phyloP scores from a whole-genome alignment of 192 early-diverging fungal species.

The Coemansia sp. region DNA sequence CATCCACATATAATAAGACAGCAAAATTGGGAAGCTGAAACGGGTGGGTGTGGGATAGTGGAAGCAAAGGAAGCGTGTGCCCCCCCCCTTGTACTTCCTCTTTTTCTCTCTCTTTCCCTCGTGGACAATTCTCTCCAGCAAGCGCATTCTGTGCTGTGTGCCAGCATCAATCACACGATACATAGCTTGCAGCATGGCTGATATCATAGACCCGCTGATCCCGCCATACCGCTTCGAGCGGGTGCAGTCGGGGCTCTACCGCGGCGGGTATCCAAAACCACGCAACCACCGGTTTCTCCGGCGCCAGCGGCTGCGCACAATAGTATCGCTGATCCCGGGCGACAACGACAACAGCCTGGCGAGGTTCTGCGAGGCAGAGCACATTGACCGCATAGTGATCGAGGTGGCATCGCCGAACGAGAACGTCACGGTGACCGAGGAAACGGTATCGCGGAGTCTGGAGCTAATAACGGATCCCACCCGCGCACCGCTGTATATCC shows the following conservation, averaged over 20 bases:
- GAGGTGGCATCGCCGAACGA: slow-evolving; percentile 85
- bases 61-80: too few species aligned
- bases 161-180: too few species aligned
- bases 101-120: too few species aligned
- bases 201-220: slow-evolving; percentile 51
- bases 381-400: slow-evolving; percentile 69
- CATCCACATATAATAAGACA: too few species aligned
- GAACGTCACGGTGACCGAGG: slow-evolving; percentile 79
- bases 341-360: slow-evolving; percentile 61
- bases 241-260: slow-evolving; percentile 81
- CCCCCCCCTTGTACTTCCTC: too few species aligned
- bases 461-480: slow-evolving; percentile 75
- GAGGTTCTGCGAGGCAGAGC: slow-evolving; percentile 64
- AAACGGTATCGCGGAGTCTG: slow-evolving; percentile 66
- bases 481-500: slow-evolving; percentile 80
- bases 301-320: slow-evolving; percentile 66
- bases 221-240: slow-evolving; percentile 82
- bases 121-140: too few species aligned
- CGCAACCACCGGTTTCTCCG: slow-evolving; percentile 85
- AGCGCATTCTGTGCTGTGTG: too few species aligned
- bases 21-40: too few species aligned
- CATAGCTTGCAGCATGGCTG: slow-evolving; percentile 14
- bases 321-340: slow-evolving; percentile 84
- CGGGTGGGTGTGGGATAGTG: too few species aligned
- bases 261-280: slow-evolving; percentile 87